Evolutionary conservation across 2,329 filamentous ascomycete species (phyloP), one percentile per base, ranked within the genome.

Genomic region (Amphichorda felina): DNA sequence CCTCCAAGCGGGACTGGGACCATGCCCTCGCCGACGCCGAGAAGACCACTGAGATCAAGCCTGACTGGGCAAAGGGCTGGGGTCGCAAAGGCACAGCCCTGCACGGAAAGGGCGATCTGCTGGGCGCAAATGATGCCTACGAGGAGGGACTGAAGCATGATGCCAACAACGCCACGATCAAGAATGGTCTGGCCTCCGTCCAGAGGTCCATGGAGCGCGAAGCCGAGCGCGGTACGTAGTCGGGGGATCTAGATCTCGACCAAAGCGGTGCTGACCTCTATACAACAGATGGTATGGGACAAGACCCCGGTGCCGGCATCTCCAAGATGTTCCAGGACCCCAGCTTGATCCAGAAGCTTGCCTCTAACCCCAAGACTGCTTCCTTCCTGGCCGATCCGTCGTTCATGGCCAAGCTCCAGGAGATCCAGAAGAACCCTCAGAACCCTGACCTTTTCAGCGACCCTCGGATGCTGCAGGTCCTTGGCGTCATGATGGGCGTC

Each of bases 41-140:
- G 54, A 95, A 95, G 72, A 91, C 86, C 3, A 93, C 82, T 37
- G 76, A 94, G 61, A 68, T 98, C 58, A 96, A 98, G 70, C 82
- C 89, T 10, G 91, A 96, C 68, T 98, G 91, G 91, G 79, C 86
- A 40, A 96, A 96, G 65, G 91, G 91, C 45, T 95, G 86, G 82
- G 81, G 83, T 40, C 79, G 91, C 41, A 95, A 95, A 60, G 91
- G 89, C 45, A 81, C 87, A 43, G 91, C 91, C 38, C 70, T 88
- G 24, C 91, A 94, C 58, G 91, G 91, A 31, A 67, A 79, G 40
- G 85, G 88, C 35, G 86, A 98, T 55, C 70, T 96, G 16, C 67
- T 91, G 34, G 82, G 76, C 33, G 87, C 91, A 24, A 75, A 81
- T 43, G 87, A 95, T 50, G 87, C 93, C 16, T 98, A 93, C 57